Conservation (phyloP, 169 alveolate species). For the Cryptosporidium felis region DNA sequence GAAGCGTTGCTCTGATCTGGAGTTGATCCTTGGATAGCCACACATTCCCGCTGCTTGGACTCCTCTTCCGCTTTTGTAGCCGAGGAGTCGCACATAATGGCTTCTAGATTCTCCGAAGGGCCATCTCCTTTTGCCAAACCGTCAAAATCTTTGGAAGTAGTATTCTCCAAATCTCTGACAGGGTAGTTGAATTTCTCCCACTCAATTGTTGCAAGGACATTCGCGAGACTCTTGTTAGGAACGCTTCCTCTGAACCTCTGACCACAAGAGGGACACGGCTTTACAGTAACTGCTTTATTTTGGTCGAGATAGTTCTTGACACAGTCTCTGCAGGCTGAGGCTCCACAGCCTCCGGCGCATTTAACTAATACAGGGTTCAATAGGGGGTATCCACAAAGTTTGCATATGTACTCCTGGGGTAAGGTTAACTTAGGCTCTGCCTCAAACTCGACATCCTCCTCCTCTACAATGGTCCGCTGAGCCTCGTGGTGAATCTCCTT, state of each 20-base stretch:
- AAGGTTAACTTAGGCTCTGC: conserved; percentile 45
- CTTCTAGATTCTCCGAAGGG: too few relatives aligned
- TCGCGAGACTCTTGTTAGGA: conserved; percentile 65
- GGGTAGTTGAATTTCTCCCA: conserved; percentile 68
- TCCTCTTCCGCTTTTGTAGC: too few relatives aligned
- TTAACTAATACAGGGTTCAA: conserved; percentile 53
- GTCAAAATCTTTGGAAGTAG: not conserved
- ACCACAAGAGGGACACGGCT: conserved; percentile 50
- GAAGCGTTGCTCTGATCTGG: too few relatives aligned
- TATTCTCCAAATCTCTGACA: conserved; percentile 8
- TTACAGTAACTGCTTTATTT: conserved; percentile 33
- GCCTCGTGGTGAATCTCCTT: conserved; percentile 69
- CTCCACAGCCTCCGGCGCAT: conserved; percentile 68
- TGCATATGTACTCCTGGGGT: conserved; percentile 60
- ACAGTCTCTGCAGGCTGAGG: conserved; percentile 70
- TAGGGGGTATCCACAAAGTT: conserved; percentile 44
- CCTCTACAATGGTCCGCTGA: conserved; percentile 22
- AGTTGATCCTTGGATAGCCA: too few relatives aligned
- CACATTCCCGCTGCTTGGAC: too few relatives aligned
- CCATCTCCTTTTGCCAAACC: not conserved
- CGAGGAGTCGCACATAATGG: too few relatives aligned
- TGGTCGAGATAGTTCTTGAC: conserved; percentile 54
- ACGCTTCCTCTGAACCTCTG: conserved; percentile 70
- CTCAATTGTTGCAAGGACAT: conserved; percentile 51
- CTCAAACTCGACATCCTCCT: conserved; percentile 22